Percentiles rank a stretch among this genome's conserved stretches.
Conservation (phyloP, 129 eudicot species). For the Pseudognaphalium luteoalbum region DNA sequence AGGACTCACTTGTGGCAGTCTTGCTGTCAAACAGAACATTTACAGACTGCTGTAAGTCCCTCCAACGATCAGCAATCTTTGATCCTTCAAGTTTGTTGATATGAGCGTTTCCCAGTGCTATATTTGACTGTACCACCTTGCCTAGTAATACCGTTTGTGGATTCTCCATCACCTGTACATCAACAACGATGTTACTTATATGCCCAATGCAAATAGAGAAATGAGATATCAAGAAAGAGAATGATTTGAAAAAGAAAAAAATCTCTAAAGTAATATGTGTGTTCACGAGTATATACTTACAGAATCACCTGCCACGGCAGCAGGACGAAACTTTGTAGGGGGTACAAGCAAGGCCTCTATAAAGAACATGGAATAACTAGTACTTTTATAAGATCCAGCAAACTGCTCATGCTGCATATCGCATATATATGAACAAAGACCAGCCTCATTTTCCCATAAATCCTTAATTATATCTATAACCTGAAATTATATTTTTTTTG, state of each 20-base stretch:
- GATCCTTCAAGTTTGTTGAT: conserved; percentile 48
- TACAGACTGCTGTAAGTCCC: conserved; percentile 82
- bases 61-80: conserved; percentile 63
- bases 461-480: conserved; percentile 52
- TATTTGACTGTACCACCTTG: conserved; percentile 68
- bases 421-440: conserved; percentile 60
- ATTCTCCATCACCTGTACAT: conserved; percentile 77
- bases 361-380: conserved; percentile 70
- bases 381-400: conserved; percentile 29
- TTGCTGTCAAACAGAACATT: conserved; percentile 78
- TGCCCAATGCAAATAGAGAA: no score
- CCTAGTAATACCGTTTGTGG: conserved; percentile 67
- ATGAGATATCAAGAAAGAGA: background rate
- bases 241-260: background rate
- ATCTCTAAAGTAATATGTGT: background rate
- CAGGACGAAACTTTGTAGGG: conserved; percentile 88
- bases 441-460: conserved; percentile 83
- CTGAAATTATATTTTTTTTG: conserved; percentile 37
- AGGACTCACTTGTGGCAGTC: conserved; percentile 61
- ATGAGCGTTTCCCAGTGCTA: conserved; percentile 58
- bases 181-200: conserved; percentile 17
- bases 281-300: conserved; percentile 52
- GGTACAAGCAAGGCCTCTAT: conserved; percentile 73
- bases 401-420: conserved; percentile 54
- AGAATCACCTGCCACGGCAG: conserved; percentile 65